Evolutionary conservation across 192 early-diverging fungal species (phyloP), one percentile per base, ranked within the genome.

Genomic region (Paraglomus occultum): DNA sequence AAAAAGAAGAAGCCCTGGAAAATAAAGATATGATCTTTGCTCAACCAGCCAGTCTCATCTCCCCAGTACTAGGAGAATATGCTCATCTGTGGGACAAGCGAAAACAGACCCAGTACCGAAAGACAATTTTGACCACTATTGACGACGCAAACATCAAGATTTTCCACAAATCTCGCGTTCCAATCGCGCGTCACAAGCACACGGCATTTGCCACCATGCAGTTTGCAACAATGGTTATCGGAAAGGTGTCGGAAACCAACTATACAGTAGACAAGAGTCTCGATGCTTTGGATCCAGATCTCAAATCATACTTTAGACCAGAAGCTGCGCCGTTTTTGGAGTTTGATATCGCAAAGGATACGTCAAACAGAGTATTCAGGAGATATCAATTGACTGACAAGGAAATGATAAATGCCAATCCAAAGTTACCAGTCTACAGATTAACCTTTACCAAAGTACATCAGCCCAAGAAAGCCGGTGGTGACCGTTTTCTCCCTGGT

Each of bases 381-480:
- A 39, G 70, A 50, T 71, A 71, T 45, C 50, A 52, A 14, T 40
- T 71, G 7, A 43, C 58, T 15, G 64, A 43, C 44, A 71, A 50
- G 11, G 51, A 50, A 52, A 40, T 38, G 5, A 31, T 64, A 8
- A 64, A 46, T 9, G 51, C 48, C 38, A 53, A 17, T 31, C 18
- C 70, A 1, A 20, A 31, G 38, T 48, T 20, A 5, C 70, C 61
- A 8, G 70, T 71, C 3, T 50, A 44, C 15, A 43, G 47, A 17
- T 71, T 71, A 31, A 71, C 61, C 1, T 71, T 71, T 45, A 63
- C n/a, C 42, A 17, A 38, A 12, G 20, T 63, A 15, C 38, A 71
- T 45, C 9, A 39, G 20, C 49, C 48, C n/a, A 44, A 53, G 52
- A 39, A 70, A 14, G 44, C 8, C 18, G 42, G 23, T 20, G 57